These are phyloP conservation scores for Paraglomus occultum DNA, from an alignment of 192 early-diverging fungal species.

Conservation along the genomic window DNA sequence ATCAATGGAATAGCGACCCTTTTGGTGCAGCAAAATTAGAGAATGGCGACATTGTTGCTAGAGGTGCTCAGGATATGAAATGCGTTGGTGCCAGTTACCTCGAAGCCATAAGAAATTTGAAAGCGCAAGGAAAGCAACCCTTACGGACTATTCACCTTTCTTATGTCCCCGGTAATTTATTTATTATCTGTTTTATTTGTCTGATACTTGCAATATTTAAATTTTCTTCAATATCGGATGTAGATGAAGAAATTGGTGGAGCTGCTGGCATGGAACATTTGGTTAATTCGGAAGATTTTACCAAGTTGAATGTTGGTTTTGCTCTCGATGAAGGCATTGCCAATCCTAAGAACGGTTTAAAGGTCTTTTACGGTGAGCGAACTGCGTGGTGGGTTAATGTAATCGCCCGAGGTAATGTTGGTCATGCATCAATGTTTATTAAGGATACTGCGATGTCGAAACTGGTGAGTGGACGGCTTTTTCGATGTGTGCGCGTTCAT, in stretches of 20 bases:
- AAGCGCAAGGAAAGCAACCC: conserved; percentile 52
- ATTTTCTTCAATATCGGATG: conserved; percentile 7
- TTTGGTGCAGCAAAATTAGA: conserved; percentile 67
- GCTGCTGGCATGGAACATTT: conserved; percentile 72
- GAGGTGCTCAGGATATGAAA: conserved; percentile 91
- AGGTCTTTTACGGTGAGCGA: conserved; percentile 85
- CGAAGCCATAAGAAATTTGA: conserved; percentile 71
- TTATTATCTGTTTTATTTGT: conserved; percentile 4
- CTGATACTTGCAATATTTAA: not conserved
- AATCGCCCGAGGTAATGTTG: conserved; percentile 67
- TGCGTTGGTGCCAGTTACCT: conserved; percentile 80
- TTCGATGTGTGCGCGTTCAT: not conserved
- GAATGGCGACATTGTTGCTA: conserved; percentile 74
- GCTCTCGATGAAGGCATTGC: conserved; percentile 85
- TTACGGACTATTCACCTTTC: conserved; percentile 72
- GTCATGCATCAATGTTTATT: conserved; percentile 86
- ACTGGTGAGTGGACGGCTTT: conserved; percentile 41
- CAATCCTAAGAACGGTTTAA: conserved; percentile 58
- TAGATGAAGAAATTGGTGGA: conserved; percentile 86
- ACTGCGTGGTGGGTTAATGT: conserved; percentile 83
- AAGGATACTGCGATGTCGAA: conserved; percentile 66
- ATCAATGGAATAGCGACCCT: conserved; percentile 73
- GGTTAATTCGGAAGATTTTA: conserved; percentile 66
- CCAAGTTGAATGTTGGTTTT: conserved; percentile 73
- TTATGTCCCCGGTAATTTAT: conserved; percentile 62